Conservation (phyloP, 805 yeast genomes). For the Candida ortonii region DNA sequence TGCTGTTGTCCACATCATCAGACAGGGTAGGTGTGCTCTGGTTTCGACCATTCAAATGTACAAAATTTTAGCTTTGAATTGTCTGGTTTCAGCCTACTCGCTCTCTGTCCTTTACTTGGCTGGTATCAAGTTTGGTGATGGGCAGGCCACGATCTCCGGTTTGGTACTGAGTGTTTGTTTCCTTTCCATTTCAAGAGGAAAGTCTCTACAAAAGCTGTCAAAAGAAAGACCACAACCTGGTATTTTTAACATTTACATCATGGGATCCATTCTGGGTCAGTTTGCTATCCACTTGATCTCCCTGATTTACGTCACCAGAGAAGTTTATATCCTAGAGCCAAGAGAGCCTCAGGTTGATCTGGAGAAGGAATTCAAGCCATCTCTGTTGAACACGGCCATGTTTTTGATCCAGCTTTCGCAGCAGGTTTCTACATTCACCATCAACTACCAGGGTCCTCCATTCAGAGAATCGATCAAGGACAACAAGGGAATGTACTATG, state of each 20-base stretch:
- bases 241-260: conserved; percentile 88
- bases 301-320: conserved; percentile 75
- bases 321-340: conserved; percentile 87
- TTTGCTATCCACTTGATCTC: conserved; percentile 89
- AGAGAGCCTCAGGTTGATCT: conserved; percentile 86
- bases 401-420: conserved; percentile 91
- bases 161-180: conserved; percentile 88
- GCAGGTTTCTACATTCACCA: conserved; percentile 96
- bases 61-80: conserved; percentile 93
- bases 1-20: conserved; percentile 87
- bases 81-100: conserved; percentile 95
- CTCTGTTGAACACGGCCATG: conserved; percentile 92
- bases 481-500: conserved; percentile 96
- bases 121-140: conserved; percentile 97
- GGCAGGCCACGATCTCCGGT: conserved; percentile 97
- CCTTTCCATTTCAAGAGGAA: conserved; percentile 91
- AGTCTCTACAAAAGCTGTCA: conserved; percentile 82
- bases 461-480: conserved; percentile 87
- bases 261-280: conserved; percentile 97
- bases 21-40: conserved; percentile 97
- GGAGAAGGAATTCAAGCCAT: conserved; percentile 84
- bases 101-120: conserved; percentile 91
- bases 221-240: conserved; percentile 97
- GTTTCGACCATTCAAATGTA: conserved; percentile 99
- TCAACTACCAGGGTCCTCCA: conserved; percentile 95